Evolutionary conservation across 148 eudicot species (phyloP).

Genomic region (Spergularia marina): DNA sequence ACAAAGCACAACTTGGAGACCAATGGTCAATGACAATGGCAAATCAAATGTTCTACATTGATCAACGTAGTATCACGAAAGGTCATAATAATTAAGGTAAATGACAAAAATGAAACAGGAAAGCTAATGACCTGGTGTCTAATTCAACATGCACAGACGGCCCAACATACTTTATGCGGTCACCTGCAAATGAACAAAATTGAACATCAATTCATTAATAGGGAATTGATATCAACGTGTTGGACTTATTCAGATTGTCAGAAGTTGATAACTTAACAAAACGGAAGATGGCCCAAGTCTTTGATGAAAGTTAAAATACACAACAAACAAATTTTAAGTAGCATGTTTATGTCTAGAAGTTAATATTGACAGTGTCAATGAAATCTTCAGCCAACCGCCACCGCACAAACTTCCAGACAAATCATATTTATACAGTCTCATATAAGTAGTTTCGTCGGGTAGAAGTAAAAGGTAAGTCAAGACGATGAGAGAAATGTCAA

Average conservation of each 20-base stretch:
- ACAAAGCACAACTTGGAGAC: constrained; percentile 6
- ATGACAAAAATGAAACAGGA: constrained; percentile 1
- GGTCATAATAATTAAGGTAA: neutral
- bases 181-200: constrained; percentile 53
- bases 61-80: constrained; percentile 5
- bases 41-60: neutral
- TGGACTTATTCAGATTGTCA: neutral
- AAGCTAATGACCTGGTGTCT: constrained; percentile 59
- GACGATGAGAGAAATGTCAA: neutral
- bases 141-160: constrained; percentile 50
- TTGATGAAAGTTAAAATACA: neutral
- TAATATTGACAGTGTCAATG: neutral
- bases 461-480: neutral
- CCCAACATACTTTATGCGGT: constrained; percentile 88
- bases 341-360: neutral
- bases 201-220: neutral
- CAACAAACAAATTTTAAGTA: neutral
- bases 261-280: neutral
- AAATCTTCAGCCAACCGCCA: neutral
- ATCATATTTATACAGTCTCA: neutral
- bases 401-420: neutral
- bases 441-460: neutral
- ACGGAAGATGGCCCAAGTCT: neutral
- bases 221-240: neutral
- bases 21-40: neutral